Conservation (phyloP, 1,284 basidiomycete genomes). For the Fomes fomentarius region DNA sequence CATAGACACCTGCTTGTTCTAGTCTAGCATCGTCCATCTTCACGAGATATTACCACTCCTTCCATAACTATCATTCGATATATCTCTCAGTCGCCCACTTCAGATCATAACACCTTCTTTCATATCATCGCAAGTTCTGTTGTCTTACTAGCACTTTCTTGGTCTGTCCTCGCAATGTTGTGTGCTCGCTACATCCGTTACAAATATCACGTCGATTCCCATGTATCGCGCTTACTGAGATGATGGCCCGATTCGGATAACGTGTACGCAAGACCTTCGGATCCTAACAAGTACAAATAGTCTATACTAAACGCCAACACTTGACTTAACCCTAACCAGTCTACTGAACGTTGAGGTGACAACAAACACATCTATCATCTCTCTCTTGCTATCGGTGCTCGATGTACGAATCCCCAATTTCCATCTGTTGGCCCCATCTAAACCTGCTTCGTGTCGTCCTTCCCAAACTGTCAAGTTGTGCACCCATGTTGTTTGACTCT, state of each 20-base stretch:
- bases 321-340: no score
- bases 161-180: slow-evolving; percentile 2
- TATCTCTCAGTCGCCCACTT: no score
- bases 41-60: no score
- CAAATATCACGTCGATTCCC: background rate
- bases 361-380: no score
- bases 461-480: no score
- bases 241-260: background rate
- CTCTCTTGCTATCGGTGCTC: no score
- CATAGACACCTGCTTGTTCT: background rate
- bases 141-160: slow-evolving; percentile 2
- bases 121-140: background rate
- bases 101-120: no score
- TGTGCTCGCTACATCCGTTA: background rate
- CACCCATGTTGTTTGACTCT: no score
- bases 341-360: no score
- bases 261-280: background rate
- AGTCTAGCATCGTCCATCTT: background rate
- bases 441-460: no score
- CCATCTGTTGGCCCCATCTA: no score
- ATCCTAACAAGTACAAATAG: background rate
- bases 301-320: background rate
- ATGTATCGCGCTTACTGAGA: background rate
- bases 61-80: background rate
- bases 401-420: no score